A percentile compares a stretch with the other conserved stretches of the same genome.
Conservation (phyloP, 1,284 basidiomycete species). For the Cutaneotrichosporon cavernicola region DNA sequence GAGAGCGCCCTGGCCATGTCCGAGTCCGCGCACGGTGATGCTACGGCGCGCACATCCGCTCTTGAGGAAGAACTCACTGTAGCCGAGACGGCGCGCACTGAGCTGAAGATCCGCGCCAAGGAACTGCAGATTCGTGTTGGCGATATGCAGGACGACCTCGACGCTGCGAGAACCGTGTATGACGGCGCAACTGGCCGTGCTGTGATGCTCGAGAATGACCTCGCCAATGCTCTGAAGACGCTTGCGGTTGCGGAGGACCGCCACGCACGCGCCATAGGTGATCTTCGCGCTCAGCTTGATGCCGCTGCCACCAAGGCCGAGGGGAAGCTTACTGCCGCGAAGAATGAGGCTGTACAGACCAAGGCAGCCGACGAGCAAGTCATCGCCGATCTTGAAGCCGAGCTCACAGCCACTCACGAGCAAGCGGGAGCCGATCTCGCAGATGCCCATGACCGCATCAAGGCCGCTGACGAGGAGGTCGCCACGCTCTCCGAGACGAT, state of each 20-base stretch:
- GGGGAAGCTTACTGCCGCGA: not conserved
- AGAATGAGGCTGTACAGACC: not conserved
- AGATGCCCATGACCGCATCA: not conserved
- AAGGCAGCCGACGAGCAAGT: not conserved
- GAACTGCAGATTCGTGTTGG: conserved; percentile 54
- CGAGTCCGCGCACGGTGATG: not conserved
- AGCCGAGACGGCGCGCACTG: not conserved
- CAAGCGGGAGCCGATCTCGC: conserved; percentile 2
- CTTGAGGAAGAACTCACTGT: conserved; percentile 8
- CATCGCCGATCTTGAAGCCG: conserved; percentile 7
- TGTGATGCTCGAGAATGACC: conserved; percentile 8
- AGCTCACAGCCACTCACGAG: conserved; percentile 70
- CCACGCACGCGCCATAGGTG: not conserved
- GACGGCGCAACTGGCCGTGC: not conserved
- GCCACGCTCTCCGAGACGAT: not conserved
- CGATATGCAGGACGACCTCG: conserved; percentile 81
- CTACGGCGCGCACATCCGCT: not conserved
- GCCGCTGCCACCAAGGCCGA: conserved; percentile 2
- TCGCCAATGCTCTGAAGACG: not conserved
- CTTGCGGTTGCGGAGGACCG: not conserved
- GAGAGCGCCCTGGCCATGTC: conserved; percentile 67
- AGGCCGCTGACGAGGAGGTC: conserved; percentile 1
- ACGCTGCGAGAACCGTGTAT: not conserved
- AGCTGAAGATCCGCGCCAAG: not conserved
- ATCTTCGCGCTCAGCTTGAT: conserved; percentile 6